Evolutionary conservation across 805 yeast species (phyloP).

Genomic region (Pichia pseudocactophila): DNA sequence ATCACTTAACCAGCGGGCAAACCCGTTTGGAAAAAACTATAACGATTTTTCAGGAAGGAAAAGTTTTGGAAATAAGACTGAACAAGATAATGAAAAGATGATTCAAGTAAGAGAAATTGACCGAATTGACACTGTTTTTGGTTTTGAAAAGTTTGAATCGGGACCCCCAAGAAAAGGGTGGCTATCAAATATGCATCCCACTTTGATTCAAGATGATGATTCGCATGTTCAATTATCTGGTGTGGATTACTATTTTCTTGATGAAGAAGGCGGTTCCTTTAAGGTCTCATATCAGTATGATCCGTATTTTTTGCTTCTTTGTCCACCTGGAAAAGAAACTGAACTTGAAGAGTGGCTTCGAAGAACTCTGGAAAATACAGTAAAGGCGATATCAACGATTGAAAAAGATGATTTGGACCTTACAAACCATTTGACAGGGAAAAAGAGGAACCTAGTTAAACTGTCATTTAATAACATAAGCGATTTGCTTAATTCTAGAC

Average conservation of each 20-base stretch:
- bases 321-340: constrained; percentile 49
- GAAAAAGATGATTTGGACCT: constrained; percentile 71
- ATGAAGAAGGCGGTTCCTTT: constrained; percentile 94
- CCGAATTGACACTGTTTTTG: constrained; percentile 72
- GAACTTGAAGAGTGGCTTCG: constrained; percentile 84
- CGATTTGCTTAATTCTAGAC: constrained; percentile 69
- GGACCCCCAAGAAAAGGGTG: constrained; percentile 77
- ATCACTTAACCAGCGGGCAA: not conserved
- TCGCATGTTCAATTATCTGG: constrained; percentile 68
- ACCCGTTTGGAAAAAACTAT: constrained; percentile 9
- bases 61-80: constrained; percentile 1
- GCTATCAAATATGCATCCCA: constrained; percentile 91
- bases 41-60: constrained; percentile 14
- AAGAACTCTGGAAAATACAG: constrained; percentile 51
- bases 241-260: constrained; percentile 88
- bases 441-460: constrained; percentile 53
- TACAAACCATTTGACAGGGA: constrained; percentile 82
- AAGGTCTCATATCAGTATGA: constrained; percentile 75
- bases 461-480: constrained; percentile 65
- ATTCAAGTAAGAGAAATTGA: constrained; percentile 56
- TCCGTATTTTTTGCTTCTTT: constrained; percentile 75
- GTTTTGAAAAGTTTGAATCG: constrained; percentile 69
- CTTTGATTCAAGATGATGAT: constrained; percentile 54
- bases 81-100: constrained; percentile 27
- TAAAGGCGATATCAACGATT: constrained; percentile 49